These are phyloP conservation scores for Dispira parvispora DNA, from an alignment of 192 early-diverging fungal species.

Conservation along the genomic window DNA sequence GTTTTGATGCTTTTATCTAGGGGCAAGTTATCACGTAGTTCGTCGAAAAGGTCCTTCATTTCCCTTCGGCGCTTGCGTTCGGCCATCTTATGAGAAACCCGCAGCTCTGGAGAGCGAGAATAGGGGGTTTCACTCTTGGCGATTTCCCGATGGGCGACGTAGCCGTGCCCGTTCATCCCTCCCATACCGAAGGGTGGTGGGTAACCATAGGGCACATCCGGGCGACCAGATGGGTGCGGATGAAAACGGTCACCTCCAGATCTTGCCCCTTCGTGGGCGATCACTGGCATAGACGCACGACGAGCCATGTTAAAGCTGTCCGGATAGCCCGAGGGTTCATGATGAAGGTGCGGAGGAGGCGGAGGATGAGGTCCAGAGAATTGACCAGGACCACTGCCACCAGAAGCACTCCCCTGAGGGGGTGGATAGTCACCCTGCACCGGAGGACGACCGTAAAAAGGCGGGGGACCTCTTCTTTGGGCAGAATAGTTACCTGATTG, in stretches of 20 bases:
- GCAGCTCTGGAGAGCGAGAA: conserved; percentile 34
- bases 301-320: conserved; percentile 7
- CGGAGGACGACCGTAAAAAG: not conserved
- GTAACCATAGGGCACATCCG: conserved; percentile 6
- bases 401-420: not conserved
- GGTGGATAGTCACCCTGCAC: not conserved
- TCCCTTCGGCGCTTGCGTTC: conserved; percentile 75
- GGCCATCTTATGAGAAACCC: conserved; percentile 75
- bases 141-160: conserved; percentile 6
- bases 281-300: conserved; percentile 5
- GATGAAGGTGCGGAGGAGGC: not conserved
- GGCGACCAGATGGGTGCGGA: not conserved
- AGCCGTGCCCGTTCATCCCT: not conserved
- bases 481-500: not conserved
- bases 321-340: not conserved
- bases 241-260: conserved; percentile 2
- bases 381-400: too few species aligned
- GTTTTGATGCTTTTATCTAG: conserved; percentile 61
- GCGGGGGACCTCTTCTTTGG: not conserved
- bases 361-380: not conserved
- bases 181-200: not conserved
- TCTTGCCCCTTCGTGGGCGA: not conserved
- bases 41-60: conserved; percentile 85
- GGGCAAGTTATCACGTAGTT: conserved; percentile 57
- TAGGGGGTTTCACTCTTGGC: conserved; percentile 9